These are phyloP conservation scores for Cryptococcus sp. DNA, from an alignment of 1,284 basidiomycete species.

Conservation along the genomic window DNA sequence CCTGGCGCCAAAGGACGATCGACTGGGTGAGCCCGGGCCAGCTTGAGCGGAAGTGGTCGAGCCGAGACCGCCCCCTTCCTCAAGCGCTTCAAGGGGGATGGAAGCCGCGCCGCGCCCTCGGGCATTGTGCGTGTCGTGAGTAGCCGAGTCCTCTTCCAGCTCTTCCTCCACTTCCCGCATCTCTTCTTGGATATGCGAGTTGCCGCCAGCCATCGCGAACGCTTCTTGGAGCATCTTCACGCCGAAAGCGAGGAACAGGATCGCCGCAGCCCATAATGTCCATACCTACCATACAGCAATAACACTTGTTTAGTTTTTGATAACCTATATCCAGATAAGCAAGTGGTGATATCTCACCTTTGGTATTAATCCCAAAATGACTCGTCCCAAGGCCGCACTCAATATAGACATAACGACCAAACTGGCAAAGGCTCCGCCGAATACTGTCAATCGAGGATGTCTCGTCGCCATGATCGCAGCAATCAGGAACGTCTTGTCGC, in stretches of 20 bases:
- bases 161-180: constrained; percentile 91
- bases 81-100: constrained; percentile 46
- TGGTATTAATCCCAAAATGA: constrained; percentile 80
- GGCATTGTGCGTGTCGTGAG: constrained; percentile 40
- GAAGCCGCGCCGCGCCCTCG: constrained; percentile 10
- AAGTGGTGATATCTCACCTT: constrained; percentile 51
- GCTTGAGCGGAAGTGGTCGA: background rate
- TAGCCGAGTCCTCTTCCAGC: constrained; percentile 58
- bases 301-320: background rate
- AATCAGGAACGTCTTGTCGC: constrained; percentile 98
- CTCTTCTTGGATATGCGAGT: constrained; percentile 72
- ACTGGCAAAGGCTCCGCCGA: constrained; percentile 83
- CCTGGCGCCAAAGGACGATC: constrained; percentile 7
- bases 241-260: constrained; percentile 85
- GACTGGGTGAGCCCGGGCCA: constrained; percentile 7
- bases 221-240: constrained; percentile 81
- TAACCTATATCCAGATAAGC: background rate
- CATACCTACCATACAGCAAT: constrained; percentile 27
- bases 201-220: constrained; percentile 70
- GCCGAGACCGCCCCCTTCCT: constrained; percentile 37
- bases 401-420: constrained; percentile 90
- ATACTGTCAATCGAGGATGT: constrained; percentile 81
- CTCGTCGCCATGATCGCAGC: constrained; percentile 96
- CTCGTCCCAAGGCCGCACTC: constrained; percentile 81
- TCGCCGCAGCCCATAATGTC: constrained; percentile 62